Conservation (phyloP, 257 asterid genomes). For the Ajuga chamaepitys region DNA sequence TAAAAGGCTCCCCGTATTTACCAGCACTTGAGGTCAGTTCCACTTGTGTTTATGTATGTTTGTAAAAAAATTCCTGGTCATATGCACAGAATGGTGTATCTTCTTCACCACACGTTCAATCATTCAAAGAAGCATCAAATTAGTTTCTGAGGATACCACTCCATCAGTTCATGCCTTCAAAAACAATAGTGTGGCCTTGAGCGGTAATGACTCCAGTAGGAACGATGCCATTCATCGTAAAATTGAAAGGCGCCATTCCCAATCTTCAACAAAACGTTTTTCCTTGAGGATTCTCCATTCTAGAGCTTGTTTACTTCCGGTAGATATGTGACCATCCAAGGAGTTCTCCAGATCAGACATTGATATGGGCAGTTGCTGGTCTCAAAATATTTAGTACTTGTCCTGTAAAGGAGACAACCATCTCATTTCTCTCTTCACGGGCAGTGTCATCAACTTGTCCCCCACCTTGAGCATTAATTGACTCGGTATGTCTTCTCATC, state of each 20-base stretch:
- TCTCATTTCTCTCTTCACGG: constrained; percentile 62
- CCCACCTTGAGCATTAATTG: constrained; percentile 29
- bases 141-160: no score
- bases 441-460: constrained; percentile 38
- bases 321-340: constrained; percentile 34
- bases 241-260: constrained; percentile 98
- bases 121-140: no score
- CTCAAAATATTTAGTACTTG: constrained; percentile 67
- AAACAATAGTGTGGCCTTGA: no score
- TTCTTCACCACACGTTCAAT: no score
- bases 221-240: no score
- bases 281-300: constrained; percentile 84
- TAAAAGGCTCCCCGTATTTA: no score
- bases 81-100: no score
- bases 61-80: no score
- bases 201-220: no score
- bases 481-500: constrained; percentile 36
- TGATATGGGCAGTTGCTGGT: constrained; percentile 66
- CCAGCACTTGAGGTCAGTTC: no score
- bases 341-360: constrained; percentile 55
- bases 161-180: no score
- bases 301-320: constrained; percentile 76
- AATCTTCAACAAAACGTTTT: constrained; percentile 72
- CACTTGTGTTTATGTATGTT: no score
- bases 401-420: constrained; percentile 71